Evolutionary conservation across 2,329 filamentous ascomycete species (phyloP), one percentile per base, ranked within the genome.

Genomic region (Metarhizium guizhouense): DNA sequence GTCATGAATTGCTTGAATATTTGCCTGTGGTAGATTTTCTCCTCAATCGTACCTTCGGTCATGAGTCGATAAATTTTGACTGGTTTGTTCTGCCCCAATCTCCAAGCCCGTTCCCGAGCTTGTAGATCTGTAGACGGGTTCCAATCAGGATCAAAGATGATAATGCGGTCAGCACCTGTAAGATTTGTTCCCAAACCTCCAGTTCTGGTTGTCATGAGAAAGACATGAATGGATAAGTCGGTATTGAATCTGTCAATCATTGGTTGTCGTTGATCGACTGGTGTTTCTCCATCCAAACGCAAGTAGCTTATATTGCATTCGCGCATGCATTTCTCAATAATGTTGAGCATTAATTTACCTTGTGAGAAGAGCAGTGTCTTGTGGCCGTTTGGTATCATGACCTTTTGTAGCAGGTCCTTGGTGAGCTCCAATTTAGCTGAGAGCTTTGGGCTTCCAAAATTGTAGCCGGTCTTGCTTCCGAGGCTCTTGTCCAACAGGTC

Each of bases 81-180:
- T 51, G 96, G 90, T 54, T 88, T 86, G 70, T 95, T 96, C 73
- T 99, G 94, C 0, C 94, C 94, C 2, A 99, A 75, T 56, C 94
- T 85, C 94, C 94, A 99, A 6, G 95, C 94, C 65, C 94, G 83
- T 71, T 99, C 94, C 51, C 94, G 86, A 16, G 94, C 94, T 72
- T 99, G 94, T 30, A 96, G 79, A 66, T 99, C 94, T 0, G 93
- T 97, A 0, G 93, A 96, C 2, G 93, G 94, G 64, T 97, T 97
- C 94, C 94, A 99, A 68, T 99, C 94, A 0, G 94, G 95, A 65
- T 99, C 95, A 66, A 94, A 99, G 54, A 99, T 97, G 66, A 99
- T 96, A 60, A 99, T 93, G 38, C 94, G 85, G 67, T 96, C 90
- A 5, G 94, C 94, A 7, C 94, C 94, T 0, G 94, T 99, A 25